Conservation (phyloP, 78 protist genomes). For the Paratrimastix pyriformis region DNA sequence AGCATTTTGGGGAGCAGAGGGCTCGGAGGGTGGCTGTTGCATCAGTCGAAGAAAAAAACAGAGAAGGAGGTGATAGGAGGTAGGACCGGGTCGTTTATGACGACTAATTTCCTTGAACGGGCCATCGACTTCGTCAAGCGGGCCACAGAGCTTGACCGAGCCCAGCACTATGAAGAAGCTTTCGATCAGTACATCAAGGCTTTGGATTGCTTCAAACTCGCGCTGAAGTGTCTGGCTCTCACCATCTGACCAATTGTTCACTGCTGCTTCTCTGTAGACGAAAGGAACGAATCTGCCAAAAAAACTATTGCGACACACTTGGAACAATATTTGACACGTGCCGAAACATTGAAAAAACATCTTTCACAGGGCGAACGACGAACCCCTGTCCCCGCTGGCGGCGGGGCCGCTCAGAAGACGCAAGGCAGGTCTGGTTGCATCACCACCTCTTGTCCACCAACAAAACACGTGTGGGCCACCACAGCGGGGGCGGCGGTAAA, state of each 20-base stretch:
- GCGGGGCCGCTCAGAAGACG: background rate
- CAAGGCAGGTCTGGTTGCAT: background rate
- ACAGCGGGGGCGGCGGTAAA: constrained; percentile 29
- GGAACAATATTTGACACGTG: constrained; percentile 55
- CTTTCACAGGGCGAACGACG: background rate
- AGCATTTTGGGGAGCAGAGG: background rate
- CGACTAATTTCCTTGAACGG: background rate
- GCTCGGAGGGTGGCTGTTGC: background rate
- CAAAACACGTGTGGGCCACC: background rate
- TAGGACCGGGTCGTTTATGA: too few relatives aligned
- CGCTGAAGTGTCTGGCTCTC: background rate
- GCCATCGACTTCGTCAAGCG: background rate
- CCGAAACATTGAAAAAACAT: constrained; percentile 62
- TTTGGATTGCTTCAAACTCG: background rate
- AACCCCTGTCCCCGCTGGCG: background rate
- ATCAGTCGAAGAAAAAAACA: background rate
- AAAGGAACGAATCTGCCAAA: constrained; percentile 54
- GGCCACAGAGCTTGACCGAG: background rate
- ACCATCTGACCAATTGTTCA: background rate
- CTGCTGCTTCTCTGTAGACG: constrained; percentile 30
- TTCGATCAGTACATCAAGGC: background rate
- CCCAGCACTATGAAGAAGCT: background rate
- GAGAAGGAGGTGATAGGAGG: too few relatives aligned
- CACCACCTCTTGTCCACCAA: too few relatives aligned
- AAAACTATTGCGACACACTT: constrained; percentile 46